A percentile compares a stretch with the other conserved stretches of the same genome.
phyloP scores from a whole-genome alignment of 192 early-diverging fungal species.

The Chytriomyces confervae region DNA sequence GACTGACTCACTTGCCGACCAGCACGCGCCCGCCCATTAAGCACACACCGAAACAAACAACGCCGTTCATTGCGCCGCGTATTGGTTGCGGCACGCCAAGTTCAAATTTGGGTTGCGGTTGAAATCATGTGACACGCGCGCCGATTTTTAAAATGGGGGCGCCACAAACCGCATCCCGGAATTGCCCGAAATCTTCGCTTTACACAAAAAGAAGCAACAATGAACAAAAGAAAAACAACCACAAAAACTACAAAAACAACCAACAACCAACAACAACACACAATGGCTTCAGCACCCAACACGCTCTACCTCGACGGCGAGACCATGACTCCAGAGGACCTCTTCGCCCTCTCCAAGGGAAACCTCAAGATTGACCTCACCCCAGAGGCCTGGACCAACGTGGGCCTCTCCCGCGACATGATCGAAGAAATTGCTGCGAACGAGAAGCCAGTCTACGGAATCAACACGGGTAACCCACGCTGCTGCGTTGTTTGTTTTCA shows the following conservation, averaged over 20 bases:
- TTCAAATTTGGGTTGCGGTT: too few relatives aligned
- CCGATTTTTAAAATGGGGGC: too few relatives aligned
- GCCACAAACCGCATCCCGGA: too few relatives aligned
- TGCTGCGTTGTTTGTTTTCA: neutral
- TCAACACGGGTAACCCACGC: constrained; percentile 31
- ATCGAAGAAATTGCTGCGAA: constrained; percentile 28
- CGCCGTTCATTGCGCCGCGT: too few relatives aligned
- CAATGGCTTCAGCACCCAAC: constrained; percentile 1
- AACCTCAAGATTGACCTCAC: constrained; percentile 30
- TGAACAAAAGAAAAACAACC: neutral
- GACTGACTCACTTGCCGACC: too few relatives aligned
- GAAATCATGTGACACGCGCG: too few relatives aligned
- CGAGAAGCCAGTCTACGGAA: constrained; percentile 31
- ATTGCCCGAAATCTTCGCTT: too few relatives aligned
- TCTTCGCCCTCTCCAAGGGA: constrained; percentile 19
- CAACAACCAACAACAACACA: neutral
- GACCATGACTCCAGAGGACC: constrained; percentile 29
- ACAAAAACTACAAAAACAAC: neutral
- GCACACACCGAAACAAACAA: too few relatives aligned
- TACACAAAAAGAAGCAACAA: neutral
- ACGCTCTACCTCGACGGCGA: constrained; percentile 32
- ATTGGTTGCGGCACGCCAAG: too few relatives aligned
- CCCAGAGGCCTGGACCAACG: constrained; percentile 28
- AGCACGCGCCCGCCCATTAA: too few relatives aligned
- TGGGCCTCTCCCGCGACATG: constrained; percentile 9